A percentile compares a stretch with the other conserved stretches of the same genome.
Evolutionary conservation across 2,329 filamentous ascomycete genomes (phyloP).

Genomic region (Chrysoporthe cubensis): DNA sequence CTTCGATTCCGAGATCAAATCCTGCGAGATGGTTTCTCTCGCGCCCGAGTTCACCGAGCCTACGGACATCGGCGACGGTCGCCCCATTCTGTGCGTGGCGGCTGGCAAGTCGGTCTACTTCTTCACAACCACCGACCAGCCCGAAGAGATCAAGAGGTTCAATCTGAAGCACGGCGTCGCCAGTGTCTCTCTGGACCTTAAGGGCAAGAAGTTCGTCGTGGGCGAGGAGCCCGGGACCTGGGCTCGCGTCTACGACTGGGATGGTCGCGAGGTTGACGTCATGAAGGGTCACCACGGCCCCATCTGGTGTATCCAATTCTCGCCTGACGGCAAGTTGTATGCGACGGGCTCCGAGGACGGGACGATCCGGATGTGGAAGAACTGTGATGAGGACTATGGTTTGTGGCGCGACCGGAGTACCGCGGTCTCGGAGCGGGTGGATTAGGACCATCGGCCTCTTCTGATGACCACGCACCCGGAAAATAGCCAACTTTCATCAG

Average conservation of each 20-base stretch:
- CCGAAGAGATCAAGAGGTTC: slow-evolving; percentile 75
- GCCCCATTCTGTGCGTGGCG: slow-evolving; percentile 80
- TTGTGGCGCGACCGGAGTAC: slow-evolving; percentile 60
- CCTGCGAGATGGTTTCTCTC: slow-evolving; percentile 83
- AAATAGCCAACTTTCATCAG: slow-evolving; percentile 19
- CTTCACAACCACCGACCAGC: slow-evolving; percentile 77
- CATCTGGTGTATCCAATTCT: slow-evolving; percentile 95
- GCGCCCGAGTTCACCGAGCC: slow-evolving; percentile 61
- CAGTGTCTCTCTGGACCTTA: slow-evolving; percentile 85
- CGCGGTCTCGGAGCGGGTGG: slow-evolving; percentile 30
- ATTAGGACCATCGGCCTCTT: slow-evolving; percentile 28
- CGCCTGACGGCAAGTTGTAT: slow-evolving; percentile 93
- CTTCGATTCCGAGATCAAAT: slow-evolving; percentile 85
- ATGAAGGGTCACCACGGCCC: slow-evolving; percentile 97
- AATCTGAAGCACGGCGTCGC: slow-evolving; percentile 84
- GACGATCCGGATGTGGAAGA: slow-evolving; percentile 91
- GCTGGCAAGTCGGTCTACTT: slow-evolving; percentile 96
- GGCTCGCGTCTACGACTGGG: slow-evolving; percentile 93
- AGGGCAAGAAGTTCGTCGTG: slow-evolving; percentile 81
- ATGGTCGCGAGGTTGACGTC: slow-evolving; percentile 82
- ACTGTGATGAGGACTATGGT: slow-evolving; percentile 67
- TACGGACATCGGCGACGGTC: slow-evolving; percentile 67
- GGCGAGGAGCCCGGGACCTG: slow-evolving; percentile 92
- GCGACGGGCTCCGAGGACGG: slow-evolving; percentile 96
- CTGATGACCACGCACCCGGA: slow-evolving; percentile 24